These are phyloP conservation scores for Saitozyma podzolica DNA, from an alignment of 768 basidiomycete species.

Conservation along the genomic window DNA sequence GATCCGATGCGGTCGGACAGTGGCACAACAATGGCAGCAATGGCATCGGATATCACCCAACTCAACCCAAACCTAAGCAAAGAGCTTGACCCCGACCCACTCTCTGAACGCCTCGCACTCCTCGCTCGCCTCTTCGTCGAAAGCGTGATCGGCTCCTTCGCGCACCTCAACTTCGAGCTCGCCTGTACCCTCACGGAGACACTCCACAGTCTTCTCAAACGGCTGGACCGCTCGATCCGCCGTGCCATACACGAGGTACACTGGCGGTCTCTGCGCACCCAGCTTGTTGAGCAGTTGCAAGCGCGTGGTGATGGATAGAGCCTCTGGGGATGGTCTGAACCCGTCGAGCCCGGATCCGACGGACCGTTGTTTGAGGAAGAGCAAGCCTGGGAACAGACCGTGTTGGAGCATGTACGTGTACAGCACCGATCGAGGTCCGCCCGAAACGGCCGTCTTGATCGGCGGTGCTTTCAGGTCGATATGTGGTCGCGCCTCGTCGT, in stretches of 20 bases:
- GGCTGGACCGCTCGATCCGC: slow-evolving; percentile 41
- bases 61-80: not conserved
- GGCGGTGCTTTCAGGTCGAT: slow-evolving; percentile 36
- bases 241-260: slow-evolving; percentile 36
- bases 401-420: slow-evolving; percentile 50
- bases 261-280: slow-evolving; percentile 9
- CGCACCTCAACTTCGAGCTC: slow-evolving; percentile 19
- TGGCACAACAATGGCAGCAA: no score
- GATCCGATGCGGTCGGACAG: no score
- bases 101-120: slow-evolving; percentile 38
- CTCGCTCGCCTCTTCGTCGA: slow-evolving; percentile 39
- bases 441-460: slow-evolving; percentile 31
- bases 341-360: slow-evolving; percentile 33
- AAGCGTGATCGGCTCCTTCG: slow-evolving; percentile 38
- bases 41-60: no score
- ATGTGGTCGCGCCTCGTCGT: slow-evolving; percentile 40
- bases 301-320: slow-evolving; percentile 36
- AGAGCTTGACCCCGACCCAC: slow-evolving; percentile 28
- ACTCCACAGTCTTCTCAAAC: slow-evolving; percentile 33
- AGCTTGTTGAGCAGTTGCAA: slow-evolving; percentile 12
- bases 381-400: slow-evolving; percentile 36
- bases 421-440: slow-evolving; percentile 41
- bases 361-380: slow-evolving; percentile 38
- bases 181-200: slow-evolving; percentile 17
- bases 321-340: slow-evolving; percentile 32